Conservation (phyloP, 179 eudicot genomes). For the Corrigiola litoralis region DNA sequence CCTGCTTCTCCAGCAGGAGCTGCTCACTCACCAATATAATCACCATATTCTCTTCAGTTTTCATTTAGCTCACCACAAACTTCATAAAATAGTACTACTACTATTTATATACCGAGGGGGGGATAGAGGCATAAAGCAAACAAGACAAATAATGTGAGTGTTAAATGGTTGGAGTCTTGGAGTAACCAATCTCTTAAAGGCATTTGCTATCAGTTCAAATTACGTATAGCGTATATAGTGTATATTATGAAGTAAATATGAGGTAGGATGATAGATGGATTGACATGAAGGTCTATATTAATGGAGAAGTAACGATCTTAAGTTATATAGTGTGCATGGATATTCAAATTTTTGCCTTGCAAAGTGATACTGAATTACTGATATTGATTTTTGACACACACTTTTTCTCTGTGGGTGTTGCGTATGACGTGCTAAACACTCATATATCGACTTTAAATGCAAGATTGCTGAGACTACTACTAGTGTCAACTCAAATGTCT, state of each 20-base stretch:
- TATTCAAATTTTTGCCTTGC: neutral
- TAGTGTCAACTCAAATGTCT: conserved; percentile 9
- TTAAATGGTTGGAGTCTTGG: conserved; percentile 42
- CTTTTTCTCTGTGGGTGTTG: too few species aligned
- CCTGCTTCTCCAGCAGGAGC: conserved; percentile 44
- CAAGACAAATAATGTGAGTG: neutral
- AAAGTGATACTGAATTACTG: neutral
- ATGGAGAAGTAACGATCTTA: neutral
- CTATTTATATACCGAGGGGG: conserved; percentile 14
- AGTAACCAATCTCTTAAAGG: conserved; percentile 37
- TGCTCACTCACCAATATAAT: conserved; percentile 17
- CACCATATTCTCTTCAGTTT: neutral
- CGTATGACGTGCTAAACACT: conserved; percentile 20
- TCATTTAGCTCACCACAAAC: neutral
- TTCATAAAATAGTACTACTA: neutral
- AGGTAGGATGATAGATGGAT: conserved; percentile 27
- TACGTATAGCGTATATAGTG: neutral
- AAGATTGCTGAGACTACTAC: neutral
- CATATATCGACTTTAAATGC: conserved; percentile 8
- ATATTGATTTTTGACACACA: neutral
- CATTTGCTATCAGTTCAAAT: neutral
- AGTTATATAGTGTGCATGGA: neutral
- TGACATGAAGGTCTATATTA: conserved; percentile 12
- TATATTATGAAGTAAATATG: neutral
- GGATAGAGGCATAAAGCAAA: neutral